These are phyloP conservation scores for Babesia bovis DNA, from an alignment of 169 alveolate genomes.

Conservation along the genomic window DNA sequence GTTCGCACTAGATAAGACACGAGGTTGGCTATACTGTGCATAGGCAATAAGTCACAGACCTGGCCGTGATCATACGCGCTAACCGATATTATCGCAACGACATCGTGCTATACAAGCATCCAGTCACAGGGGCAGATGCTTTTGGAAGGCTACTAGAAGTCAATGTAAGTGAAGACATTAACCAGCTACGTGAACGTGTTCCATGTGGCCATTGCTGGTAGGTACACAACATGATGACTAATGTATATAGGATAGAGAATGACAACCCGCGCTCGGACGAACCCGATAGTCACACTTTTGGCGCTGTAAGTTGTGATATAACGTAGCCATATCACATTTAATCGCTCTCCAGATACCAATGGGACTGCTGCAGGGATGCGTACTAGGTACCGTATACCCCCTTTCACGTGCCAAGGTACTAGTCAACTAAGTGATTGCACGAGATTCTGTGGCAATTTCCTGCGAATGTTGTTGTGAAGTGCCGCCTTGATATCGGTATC, in stretches of 20 bases:
- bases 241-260: slow-evolving; percentile 46
- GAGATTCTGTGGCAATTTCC: slow-evolving; percentile 52
- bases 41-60: slow-evolving; percentile 20
- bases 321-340: background rate
- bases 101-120: slow-evolving; percentile 54
- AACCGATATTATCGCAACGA: slow-evolving; percentile 53
- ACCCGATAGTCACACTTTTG: slow-evolving; percentile 52
- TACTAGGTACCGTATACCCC: slow-evolving; percentile 58
- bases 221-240: background rate
- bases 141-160: slow-evolving; percentile 50
- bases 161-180: slow-evolving; percentile 16
- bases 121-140: slow-evolving; percentile 43
- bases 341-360: slow-evolving; percentile 44
- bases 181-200: background rate
- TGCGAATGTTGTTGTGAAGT: slow-evolving; percentile 51
- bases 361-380: slow-evolving; percentile 65
- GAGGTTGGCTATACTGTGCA: slow-evolving; percentile 11
- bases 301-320: slow-evolving; percentile 48
- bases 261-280: slow-evolving; percentile 61
- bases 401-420: slow-evolving; percentile 52
- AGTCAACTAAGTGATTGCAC: slow-evolving; percentile 31
- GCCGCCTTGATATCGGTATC: slow-evolving; percentile 40
- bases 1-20: slow-evolving; percentile 1
- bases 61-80: slow-evolving; percentile 54
- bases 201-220: slow-evolving; percentile 71